Conservation (phyloP, 2,329 filamentous ascomycete species). For the Davidsoniella eucalypti region DNA sequence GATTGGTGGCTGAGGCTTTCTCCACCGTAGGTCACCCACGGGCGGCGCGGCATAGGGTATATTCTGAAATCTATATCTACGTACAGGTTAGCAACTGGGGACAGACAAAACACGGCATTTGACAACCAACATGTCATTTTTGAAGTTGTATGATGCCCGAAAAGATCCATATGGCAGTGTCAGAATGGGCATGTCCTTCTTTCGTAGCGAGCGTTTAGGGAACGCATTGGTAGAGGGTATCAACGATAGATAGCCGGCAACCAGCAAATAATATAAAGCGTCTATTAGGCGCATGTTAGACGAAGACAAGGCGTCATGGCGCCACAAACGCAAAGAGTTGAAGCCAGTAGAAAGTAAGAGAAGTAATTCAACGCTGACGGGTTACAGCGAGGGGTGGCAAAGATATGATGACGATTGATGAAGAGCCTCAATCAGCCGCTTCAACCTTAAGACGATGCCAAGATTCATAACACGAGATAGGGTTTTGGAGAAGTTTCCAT, state of each 20-base stretch:
- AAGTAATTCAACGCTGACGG: not conserved
- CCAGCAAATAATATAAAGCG: conserved; percentile 4
- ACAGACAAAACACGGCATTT: not conserved
- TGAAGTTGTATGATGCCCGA: conserved; percentile 11
- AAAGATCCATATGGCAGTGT: conserved; percentile 14
- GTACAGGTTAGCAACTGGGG: not conserved
- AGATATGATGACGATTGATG: too few species aligned
- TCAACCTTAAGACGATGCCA: too few species aligned
- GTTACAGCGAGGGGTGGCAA: not conserved
- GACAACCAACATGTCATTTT: conserved; percentile 12
- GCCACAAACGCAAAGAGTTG: not conserved
- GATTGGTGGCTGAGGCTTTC: conserved; percentile 23
- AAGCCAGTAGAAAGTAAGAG: not conserved
- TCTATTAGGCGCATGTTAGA: conserved; percentile 2
- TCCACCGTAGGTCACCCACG: conserved; percentile 24
- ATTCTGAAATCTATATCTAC: conserved; percentile 22
- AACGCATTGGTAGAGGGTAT: not conserved
- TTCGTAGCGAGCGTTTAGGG: conserved; percentile 2
- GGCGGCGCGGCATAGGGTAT: conserved; percentile 28
- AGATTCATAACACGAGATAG: too few species aligned
- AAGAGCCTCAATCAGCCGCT: too few species aligned
- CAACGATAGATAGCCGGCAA: conserved; percentile 1
- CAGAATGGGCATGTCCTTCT: conserved; percentile 11
- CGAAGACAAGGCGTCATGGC: not conserved
- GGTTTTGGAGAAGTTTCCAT: too few species aligned